Evolutionary conservation across 805 yeast species (phyloP), one percentile per base, ranked within the genome.

Genomic region (Pichia heedii): DNA sequence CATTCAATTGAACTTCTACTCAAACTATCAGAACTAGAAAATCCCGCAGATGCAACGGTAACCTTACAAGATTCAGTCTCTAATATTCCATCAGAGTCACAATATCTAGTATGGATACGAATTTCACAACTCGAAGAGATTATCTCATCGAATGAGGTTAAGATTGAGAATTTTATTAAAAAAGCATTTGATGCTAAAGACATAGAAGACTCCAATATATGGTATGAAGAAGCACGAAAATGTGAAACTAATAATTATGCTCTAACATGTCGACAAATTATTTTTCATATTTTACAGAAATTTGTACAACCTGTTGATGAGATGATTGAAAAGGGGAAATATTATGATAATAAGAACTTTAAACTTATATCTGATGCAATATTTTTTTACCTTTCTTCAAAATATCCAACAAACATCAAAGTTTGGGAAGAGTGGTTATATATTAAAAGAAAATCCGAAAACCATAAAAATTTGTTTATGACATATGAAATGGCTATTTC

Each of bases 51-150:
- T 10, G 81, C 89, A 0, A 75, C 74, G 49, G 55, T 61, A 18
- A 65, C 77, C 0, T 61, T 88, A 27, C 77, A 77, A 50, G 61
- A 56, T 24, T 94, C 94, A 0, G 66, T 89, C 48, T 76, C 76
- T 43, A 56, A 61, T 0, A 57, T 81, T 13, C 5, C 37, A 5
- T 52, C 76, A n/a, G 24, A 22, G 2, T 68, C 70, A 4, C 65
- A 68, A 9, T 61, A 68, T 37, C 67, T 67, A 29, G 68, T 87
- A 2, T 86, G 95, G 90, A 61, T 86, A 3, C 67, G 79, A 0
- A 87, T 87, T 1, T 71, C 79, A 1, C 74, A 78, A 49, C 55
- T 87, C 13, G 94, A 86, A 58, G 90, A 79, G 52, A 64, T 69
- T 44, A 55, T 61, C 1, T 57, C 61, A 5, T 66, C 66, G 8